Evolutionary conservation across 352 stramenopile species (phyloP).

Genomic region (Pythium periplocum): DNA sequence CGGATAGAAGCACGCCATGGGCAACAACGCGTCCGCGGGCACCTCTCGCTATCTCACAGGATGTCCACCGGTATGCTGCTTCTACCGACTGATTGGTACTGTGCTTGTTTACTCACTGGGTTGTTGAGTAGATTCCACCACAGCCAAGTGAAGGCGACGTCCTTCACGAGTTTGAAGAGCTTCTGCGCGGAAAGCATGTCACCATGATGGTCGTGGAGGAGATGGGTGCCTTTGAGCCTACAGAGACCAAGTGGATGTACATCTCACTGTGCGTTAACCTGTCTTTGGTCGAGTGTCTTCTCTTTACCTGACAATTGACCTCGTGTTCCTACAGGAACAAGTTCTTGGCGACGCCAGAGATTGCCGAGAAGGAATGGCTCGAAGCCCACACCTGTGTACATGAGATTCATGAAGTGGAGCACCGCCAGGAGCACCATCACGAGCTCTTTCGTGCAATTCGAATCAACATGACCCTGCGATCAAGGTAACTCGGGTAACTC

Average conservation of each 20-base stretch:
- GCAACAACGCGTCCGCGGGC: slow-evolving; percentile 30
- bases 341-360: slow-evolving; percentile 22
- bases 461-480: slow-evolving; percentile 52
- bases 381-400: slow-evolving; percentile 45
- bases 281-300: not conserved
- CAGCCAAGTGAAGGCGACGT: slow-evolving; percentile 32
- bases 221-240: slow-evolving; percentile 33
- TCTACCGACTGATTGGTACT: not conserved
- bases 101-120: not conserved
- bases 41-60: slow-evolving; percentile 47
- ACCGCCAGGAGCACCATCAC: slow-evolving; percentile 26
- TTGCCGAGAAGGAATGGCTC: slow-evolving; percentile 36
- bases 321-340: slow-evolving; percentile 32
- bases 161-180: slow-evolving; percentile 34
- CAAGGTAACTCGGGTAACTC: slow-evolving; percentile 23
- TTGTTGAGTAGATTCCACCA: slow-evolving; percentile 40
- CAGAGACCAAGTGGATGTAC: slow-evolving; percentile 69
- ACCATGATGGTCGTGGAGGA: slow-evolving; percentile 28
- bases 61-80: slow-evolving; percentile 40
- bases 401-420: slow-evolving; percentile 32
- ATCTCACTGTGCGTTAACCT: slow-evolving; percentile 44
- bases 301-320: slow-evolving; percentile 1
- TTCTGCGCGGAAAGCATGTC: slow-evolving; percentile 28
- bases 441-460: slow-evolving; percentile 58
- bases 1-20: slow-evolving; percentile 23